Conservation (phyloP, 352 stramenopile species). For the Bremia lactucae region DNA sequence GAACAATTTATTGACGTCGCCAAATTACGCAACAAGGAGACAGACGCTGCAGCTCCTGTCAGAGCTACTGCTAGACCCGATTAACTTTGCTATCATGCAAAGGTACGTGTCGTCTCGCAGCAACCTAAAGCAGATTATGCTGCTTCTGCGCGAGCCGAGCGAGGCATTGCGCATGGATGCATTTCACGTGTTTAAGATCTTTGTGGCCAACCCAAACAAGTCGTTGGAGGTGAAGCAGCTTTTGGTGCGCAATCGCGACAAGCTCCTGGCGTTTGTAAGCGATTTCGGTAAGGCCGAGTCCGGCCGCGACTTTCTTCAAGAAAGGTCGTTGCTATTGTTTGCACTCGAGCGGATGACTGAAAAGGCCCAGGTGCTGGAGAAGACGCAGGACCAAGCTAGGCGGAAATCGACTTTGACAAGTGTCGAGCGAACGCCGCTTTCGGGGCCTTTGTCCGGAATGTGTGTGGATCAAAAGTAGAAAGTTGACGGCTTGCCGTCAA, state of each 20-base stretch:
- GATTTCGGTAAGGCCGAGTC: constrained; percentile 68
- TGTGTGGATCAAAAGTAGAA: constrained; percentile 31
- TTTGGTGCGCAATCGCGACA: constrained; percentile 62
- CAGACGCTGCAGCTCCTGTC: constrained; percentile 63
- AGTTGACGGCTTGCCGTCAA: constrained; percentile 1
- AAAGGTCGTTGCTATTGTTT: constrained; percentile 61
- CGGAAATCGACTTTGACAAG: constrained; percentile 33
- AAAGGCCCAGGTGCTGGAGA: constrained; percentile 18
- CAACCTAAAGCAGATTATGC: constrained; percentile 70
- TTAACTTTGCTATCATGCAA: constrained; percentile 76
- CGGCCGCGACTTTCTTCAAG: constrained; percentile 65
- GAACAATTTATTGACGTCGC: constrained; percentile 44
- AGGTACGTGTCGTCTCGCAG: constrained; percentile 53
- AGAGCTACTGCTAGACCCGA: constrained; percentile 58
- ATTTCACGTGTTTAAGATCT: constrained; percentile 85
- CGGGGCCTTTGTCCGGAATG: constrained; percentile 25
- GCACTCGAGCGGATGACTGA: constrained; percentile 54
- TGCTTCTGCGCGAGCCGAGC: constrained; percentile 63
- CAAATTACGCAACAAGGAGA: constrained; percentile 68
- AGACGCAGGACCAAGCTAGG: constrained; percentile 14
- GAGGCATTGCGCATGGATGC: constrained; percentile 71
- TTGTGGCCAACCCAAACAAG: constrained; percentile 81
- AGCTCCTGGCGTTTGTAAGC: constrained; percentile 63
- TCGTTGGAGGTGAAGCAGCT: constrained; percentile 60
- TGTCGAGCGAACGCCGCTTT: constrained; percentile 21